Percentiles rank a stretch among this genome's conserved stretches.
These are phyloP conservation scores for Microdochium trichocladiopsis DNA, from an alignment of 2,329 filamentous ascomycete genomes.

Conservation along the genomic window DNA sequence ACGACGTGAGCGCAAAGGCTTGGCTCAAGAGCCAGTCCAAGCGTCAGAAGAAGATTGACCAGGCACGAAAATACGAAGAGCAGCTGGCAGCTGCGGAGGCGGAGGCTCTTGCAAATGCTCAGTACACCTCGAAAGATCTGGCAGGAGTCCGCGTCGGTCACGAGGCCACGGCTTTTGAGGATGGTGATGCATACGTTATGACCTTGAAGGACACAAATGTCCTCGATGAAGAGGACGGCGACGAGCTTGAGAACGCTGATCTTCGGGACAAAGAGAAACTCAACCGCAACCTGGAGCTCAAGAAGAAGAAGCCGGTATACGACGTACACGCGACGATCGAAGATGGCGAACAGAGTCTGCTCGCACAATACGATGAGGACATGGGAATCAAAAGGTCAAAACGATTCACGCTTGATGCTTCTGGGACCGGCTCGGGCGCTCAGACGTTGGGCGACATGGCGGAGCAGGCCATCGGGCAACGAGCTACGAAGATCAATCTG, in stretches of 20 bases:
- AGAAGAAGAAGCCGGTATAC: conserved; percentile 86
- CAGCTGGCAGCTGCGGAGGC: conserved; percentile 73
- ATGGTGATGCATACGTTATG: conserved; percentile 79
- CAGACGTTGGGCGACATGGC: conserved; percentile 44
- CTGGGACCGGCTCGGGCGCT: conserved; percentile 59
- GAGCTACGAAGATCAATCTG: conserved; percentile 66
- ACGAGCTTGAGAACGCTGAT: conserved; percentile 77
- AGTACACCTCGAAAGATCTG: conserved; percentile 81
- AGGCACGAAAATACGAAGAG: conserved; percentile 63
- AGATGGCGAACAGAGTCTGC: conserved; percentile 57
- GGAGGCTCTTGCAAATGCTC: conserved; percentile 49
- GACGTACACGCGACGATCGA: conserved; percentile 72
- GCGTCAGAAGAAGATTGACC: conserved; percentile 83
- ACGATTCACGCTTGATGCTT: conserved; percentile 76
- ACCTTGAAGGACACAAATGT: conserved; percentile 93
- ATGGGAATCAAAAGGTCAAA: conserved; percentile 86
- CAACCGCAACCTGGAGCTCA: conserved; percentile 70
- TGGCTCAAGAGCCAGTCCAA: conserved; percentile 92
- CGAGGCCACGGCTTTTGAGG: conserved; percentile 73
- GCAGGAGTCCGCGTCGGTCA: conserved; percentile 90
- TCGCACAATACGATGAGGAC: conserved; percentile 93
- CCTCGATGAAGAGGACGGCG: conserved; percentile 77
- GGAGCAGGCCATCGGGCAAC: conserved; percentile 51
- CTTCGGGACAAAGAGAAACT: conserved; percentile 67
- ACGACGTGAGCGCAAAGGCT: conserved; percentile 61